Base-by-base conservation (phyloP, 768 basidiomycete species). In the Cystobasidium ongulense region DNA sequence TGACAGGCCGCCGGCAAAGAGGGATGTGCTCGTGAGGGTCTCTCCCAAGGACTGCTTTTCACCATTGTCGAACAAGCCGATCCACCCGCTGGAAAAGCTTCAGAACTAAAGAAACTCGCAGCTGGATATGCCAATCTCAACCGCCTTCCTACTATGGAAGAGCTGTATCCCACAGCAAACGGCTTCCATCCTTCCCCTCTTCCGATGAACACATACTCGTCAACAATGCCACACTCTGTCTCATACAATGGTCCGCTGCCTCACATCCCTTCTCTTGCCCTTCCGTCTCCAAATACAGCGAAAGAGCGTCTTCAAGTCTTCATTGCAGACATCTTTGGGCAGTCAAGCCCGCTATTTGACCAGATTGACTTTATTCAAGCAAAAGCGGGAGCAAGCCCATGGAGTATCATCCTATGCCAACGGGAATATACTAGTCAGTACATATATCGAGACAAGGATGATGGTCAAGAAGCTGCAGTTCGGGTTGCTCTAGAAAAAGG, bases 251-350 rank as follows among this genome's bases (percentile, higher is more conserved):
- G 68, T 1, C 68, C 68, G 13, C 54, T 54, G 18, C 29, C 53
- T 7, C 52, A 59, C 57, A 38, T 71, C 36, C 68, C 54, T 2
- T 31, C 52, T 52, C n/a, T 36, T 11, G 15, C 57, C 3, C 25
- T 61, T 10, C 53, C 11, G 2, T 10, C 53, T 3, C 68, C 68
- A 7, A 41, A 64, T 15, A 8, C 68, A 1, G 68, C 68, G 18
- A 61, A n/a, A 36, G 54, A 71, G 25, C 41, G 65, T 23, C 65
- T 67, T 29, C 65, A 67, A 52, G 39, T 53, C 21, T 67, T 67
- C 43, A 53, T 67, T 53, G 31, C 46, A 11, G 65, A 67, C 46
- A 46, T 67, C 13, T 67, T 46, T 53, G 65, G 65, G 7, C 36
- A 39, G 29, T 50, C 39, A 13, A 67, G 65, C 65, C 21, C 39